Evolutionary conservation across 768 basidiomycete genomes (phyloP), one percentile per base, ranked within the genome.

Genomic region (Rhodotorula graminis): DNA sequence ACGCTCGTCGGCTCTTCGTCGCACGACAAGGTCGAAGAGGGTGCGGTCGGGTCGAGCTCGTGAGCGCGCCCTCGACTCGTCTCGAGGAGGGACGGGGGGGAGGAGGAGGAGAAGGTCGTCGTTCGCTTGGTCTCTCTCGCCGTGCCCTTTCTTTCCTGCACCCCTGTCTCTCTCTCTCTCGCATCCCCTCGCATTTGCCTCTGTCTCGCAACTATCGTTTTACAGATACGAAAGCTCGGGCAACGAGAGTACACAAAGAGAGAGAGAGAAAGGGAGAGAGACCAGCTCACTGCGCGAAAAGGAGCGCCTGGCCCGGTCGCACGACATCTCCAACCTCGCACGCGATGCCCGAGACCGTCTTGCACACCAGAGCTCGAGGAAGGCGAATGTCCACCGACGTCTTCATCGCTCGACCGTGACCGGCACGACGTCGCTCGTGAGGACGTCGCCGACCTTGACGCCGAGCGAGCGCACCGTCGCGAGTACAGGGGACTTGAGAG

Each of bases 351-450:
- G 71, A 77, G 0, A 88, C 82, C 25, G 63, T 81, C 37, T 80
- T 85, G 4, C 86, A 86, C 2, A 86, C 77, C 63, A 83, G 83
- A 16, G 80, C 81, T 27, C 84, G 82, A 0, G 85, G 84, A 0
- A 85, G 84, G 62, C 78, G 78, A 25, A 88, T 77, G 23, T 83
- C 81, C 57, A 88, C 84, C 75, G 87, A 86, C 0, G 85, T 87
- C 80, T 89, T 88, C 88, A 88, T 88, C 2, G 88, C 86, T 88
- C 86, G 21, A 88, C 82, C 29, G 87, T 82, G 46, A 86, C 61
- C 7, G 85, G 81, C 9, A 84, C 81, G 21, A 37, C 58, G 21
- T 84, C 83, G 5, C 81, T 80, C 1, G 84, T 80, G 8, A 78
- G 61, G 56, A 55, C 23, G 60, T 71, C 73, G 31, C 73, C 70